A percentile compares a stretch with the other conserved stretches of the same genome.
Conservation (phyloP, 2,329 filamentous ascomycete species). For the Talaromyces pinophilus region DNA sequence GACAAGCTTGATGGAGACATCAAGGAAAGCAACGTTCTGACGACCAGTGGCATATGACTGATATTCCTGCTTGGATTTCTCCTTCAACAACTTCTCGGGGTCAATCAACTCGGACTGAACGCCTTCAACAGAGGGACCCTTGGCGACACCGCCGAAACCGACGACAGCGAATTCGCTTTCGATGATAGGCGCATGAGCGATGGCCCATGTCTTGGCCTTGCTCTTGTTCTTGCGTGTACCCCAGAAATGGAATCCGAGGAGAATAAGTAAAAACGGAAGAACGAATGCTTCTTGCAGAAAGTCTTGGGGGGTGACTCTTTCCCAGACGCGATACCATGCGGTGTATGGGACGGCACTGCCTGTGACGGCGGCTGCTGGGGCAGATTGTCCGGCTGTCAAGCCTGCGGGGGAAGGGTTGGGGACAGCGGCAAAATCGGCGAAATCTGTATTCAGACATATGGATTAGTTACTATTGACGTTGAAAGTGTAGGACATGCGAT, state of each 20-base stretch:
- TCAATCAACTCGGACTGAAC: slow-evolving; percentile 49
- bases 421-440: slow-evolving; percentile 74
- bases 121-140: slow-evolving; percentile 49
- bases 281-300: slow-evolving; percentile 88
- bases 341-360: slow-evolving; percentile 69
- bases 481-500: slow-evolving; percentile 9
- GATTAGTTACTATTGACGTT: not conserved
- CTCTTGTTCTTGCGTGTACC: slow-evolving; percentile 77
- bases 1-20: slow-evolving; percentile 76
- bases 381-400: slow-evolving; percentile 45
- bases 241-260: slow-evolving; percentile 77
- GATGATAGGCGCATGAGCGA: slow-evolving; percentile 70
- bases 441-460: not conserved
- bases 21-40: slow-evolving; percentile 88
- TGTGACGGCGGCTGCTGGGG: slow-evolving; percentile 42
- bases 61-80: slow-evolving; percentile 86
- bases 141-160: slow-evolving; percentile 67
- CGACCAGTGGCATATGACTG: slow-evolving; percentile 85
- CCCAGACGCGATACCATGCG: slow-evolving; percentile 96
- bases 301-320: slow-evolving; percentile 79
- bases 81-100: slow-evolving; percentile 69
- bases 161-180: slow-evolving; percentile 82
- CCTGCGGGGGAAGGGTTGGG: slow-evolving; percentile 63
- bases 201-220: slow-evolving; percentile 79
- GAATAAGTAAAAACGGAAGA: slow-evolving; percentile 69